Conservation (phyloP, 129 eudicot genomes). For the sunflower (Helianthus annuus) region HanXRQr2.0-SUNRISE NC_035447.2:171151257-171151756, state of each 20-base stretch:
- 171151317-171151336: constrained; percentile 90
- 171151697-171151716: constrained; percentile 95
- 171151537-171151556: constrained; percentile 98
- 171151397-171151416: constrained; percentile 95
- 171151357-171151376: constrained; percentile 78
- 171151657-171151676: constrained; percentile 95
- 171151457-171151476: constrained; percentile 88
- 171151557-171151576: constrained; percentile 95
- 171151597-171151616: constrained; percentile 89
- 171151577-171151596: constrained; percentile 95
- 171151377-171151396: constrained; percentile 77
- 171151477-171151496: constrained; percentile 94
- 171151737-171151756: constrained; percentile 97
- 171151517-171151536: constrained; percentile 88
- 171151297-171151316: constrained; percentile 87
- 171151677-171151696: constrained; percentile 87
- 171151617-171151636: constrained; percentile 92
- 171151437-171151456: constrained; percentile 97
- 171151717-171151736: constrained; percentile 98
- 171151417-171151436: constrained; percentile 89
- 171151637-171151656: constrained; percentile 97
- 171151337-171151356: constrained; percentile 88
- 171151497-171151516: constrained; percentile 88
- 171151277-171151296: constrained; percentile 97
- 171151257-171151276: constrained; percentile 89